phyloP scores from a whole-genome alignment of 31 red algal genomes.

The Bonnemaisonia californica region DNA sequence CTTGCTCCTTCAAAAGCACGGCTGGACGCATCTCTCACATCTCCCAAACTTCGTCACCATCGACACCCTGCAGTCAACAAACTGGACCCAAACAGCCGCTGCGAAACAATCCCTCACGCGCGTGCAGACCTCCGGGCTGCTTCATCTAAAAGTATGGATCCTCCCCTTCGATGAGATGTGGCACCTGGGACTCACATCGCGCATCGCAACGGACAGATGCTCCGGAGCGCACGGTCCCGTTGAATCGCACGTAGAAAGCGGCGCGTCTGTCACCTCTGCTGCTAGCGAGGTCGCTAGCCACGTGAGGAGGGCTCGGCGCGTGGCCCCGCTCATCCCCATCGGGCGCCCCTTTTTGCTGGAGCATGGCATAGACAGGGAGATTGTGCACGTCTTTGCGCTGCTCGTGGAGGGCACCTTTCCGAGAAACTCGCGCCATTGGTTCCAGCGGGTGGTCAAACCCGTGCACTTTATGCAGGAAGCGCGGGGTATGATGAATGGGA shows the following conservation, averaged over 20 bases:
- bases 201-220: background rate
- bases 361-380: conserved; percentile 31
- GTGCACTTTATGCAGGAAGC: conserved; percentile 38
- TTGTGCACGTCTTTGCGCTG: conserved; percentile 46
- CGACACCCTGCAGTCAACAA: conserved; percentile 35
- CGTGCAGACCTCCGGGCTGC: conserved; percentile 20
- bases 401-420: conserved; percentile 42
- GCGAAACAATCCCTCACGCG: conserved; percentile 45
- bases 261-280: conserved; percentile 16
- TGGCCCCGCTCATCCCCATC: conserved; percentile 26
- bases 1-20: conserved; percentile 5
- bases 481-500: background rate
- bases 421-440: background rate
- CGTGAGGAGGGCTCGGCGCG: conserved; percentile 26
- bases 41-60: conserved; percentile 28
- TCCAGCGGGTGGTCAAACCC: conserved; percentile 33
- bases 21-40: background rate
- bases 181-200: conserved; percentile 40
- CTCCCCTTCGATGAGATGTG: conserved; percentile 61
- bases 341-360: conserved; percentile 43
- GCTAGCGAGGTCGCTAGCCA: conserved; percentile 30
- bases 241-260: conserved; percentile 33
- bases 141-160: conserved; percentile 60
- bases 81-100: conserved; percentile 30
- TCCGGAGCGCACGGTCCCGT: conserved; percentile 1